A percentile compares a stretch with the other conserved stretches of the same genome.
phyloP scores from a whole-genome alignment of 805 yeast genomes.

The Zygosaccharomyces siamensis region DNA sequence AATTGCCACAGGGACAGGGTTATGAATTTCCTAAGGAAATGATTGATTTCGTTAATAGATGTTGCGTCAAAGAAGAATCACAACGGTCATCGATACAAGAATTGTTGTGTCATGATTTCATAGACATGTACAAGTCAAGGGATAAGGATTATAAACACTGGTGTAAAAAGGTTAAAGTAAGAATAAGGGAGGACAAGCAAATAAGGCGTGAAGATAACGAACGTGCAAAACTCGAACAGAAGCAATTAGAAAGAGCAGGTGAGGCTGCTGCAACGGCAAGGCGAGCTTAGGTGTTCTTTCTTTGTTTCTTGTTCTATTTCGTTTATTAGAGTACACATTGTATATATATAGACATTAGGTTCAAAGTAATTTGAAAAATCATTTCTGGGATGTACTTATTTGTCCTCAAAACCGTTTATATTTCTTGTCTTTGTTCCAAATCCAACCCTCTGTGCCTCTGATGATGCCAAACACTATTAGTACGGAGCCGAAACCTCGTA shows the following conservation, averaged over 20 bases:
- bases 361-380: not conserved
- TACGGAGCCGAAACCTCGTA: slow-evolving; percentile 50
- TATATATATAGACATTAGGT: not conserved
- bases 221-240: slow-evolving; percentile 28
- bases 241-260: slow-evolving; percentile 25
- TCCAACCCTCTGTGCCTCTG: slow-evolving; percentile 60
- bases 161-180: slow-evolving; percentile 37
- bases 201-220: slow-evolving; percentile 31
- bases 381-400: not conserved
- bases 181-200: slow-evolving; percentile 31
- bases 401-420: slow-evolving; percentile 14
- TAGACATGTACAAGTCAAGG: slow-evolving; percentile 32
- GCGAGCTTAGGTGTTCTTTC: slow-evolving; percentile 7
- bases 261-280: slow-evolving; percentile 23
- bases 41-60: slow-evolving; percentile 65
- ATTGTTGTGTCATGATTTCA: slow-evolving; percentile 43
- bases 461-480: slow-evolving; percentile 54
- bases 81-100: slow-evolving; percentile 72
- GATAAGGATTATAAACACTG: slow-evolving; percentile 40
- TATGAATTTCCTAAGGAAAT: slow-evolving; percentile 41
- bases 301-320: slow-evolving; percentile 36
- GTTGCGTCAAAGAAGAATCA: slow-evolving; percentile 65
- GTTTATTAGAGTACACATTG: not conserved
- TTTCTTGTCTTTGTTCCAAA: slow-evolving; percentile 42
- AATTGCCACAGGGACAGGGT: slow-evolving; percentile 42